These are phyloP conservation scores for Diaporthe sp. DNA, from an alignment of 2,329 filamentous ascomycete genomes.

Conservation along the genomic window DNA sequence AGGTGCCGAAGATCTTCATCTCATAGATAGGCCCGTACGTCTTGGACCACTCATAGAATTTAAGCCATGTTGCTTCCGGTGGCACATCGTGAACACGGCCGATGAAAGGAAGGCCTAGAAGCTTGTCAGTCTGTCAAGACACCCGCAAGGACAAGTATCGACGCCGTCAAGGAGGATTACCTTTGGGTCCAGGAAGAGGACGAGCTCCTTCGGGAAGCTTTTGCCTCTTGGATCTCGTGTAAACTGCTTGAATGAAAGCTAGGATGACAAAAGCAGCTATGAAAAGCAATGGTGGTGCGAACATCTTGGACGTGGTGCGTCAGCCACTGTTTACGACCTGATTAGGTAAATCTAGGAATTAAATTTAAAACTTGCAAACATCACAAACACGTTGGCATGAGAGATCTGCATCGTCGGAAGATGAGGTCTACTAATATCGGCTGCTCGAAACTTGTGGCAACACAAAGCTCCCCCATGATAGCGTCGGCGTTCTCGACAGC, in stretches of 20 bases:
- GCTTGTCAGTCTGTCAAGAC: conserved; percentile 35
- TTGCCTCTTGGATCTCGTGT: conserved; percentile 36
- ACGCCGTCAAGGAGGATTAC: conserved; percentile 40
- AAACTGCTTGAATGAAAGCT: not conserved
- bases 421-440: conserved; percentile 9
- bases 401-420: not conserved
- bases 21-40: conserved; percentile 63
- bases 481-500: not conserved
- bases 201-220: conserved; percentile 47
- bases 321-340: not conserved
- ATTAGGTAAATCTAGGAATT: not conserved
- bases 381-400: not conserved
- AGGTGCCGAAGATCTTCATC: conserved; percentile 60
- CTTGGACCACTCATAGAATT: conserved; percentile 64
- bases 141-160: not conserved
- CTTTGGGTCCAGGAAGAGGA: conserved; percentile 49
- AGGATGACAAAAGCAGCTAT: not conserved
- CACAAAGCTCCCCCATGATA: not conserved
- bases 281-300: not conserved
- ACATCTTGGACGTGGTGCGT: not conserved
- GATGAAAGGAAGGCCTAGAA: conserved; percentile 57
- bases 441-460: not conserved
- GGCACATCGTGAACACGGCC: conserved; percentile 63
- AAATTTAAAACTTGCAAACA: not conserved
- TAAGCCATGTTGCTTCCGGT: conserved; percentile 57